These are phyloP conservation scores for Clonostachys rhizophaga DNA, from an alignment of 2,329 filamentous ascomycete genomes.

Conservation along the genomic window DNA sequence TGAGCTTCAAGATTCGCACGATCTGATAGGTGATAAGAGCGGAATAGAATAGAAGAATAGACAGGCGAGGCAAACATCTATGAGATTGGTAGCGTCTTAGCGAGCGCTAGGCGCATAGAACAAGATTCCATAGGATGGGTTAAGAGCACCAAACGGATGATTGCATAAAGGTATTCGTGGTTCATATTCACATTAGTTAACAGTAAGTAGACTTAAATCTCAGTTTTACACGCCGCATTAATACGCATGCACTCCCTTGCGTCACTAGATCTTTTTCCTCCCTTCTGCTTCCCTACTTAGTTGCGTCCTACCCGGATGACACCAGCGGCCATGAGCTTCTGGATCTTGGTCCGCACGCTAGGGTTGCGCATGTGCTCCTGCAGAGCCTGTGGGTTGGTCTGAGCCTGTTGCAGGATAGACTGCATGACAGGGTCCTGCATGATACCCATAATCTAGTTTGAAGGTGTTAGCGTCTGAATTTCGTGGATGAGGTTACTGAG, in stretches of 20 bases:
- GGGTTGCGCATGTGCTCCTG: slow-evolving; percentile 98
- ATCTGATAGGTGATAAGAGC: background rate
- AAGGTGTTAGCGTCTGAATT: slow-evolving; percentile 14
- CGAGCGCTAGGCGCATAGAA: too few species aligned
- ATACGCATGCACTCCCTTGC: background rate
- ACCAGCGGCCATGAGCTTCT: slow-evolving; percentile 90
- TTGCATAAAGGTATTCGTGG: too few species aligned
- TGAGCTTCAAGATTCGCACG: slow-evolving; percentile 38
- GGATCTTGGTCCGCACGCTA: slow-evolving; percentile 78
- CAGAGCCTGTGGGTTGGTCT: slow-evolving; percentile 85
- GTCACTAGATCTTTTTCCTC: background rate
- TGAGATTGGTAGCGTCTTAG: too few species aligned
- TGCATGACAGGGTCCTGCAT: slow-evolving; percentile 98
- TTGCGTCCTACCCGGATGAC: slow-evolving; percentile 72
- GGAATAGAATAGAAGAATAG: too few species aligned
- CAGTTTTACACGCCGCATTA: background rate
- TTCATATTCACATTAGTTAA: background rate
- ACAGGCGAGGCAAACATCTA: too few species aligned
- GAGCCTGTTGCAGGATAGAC: slow-evolving; percentile 92
- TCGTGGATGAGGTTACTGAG: background rate
- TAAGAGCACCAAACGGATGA: too few species aligned
- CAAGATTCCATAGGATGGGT: too few species aligned
- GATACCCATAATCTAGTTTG: slow-evolving; percentile 70
- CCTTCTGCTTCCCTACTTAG: background rate
- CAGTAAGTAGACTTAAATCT: background rate